A percentile compares a stretch with the other conserved stretches of the same genome.
Evolutionary conservation across 2,329 filamentous ascomycete species (phyloP).

Genomic region (Stemphylium lycopersici): DNA sequence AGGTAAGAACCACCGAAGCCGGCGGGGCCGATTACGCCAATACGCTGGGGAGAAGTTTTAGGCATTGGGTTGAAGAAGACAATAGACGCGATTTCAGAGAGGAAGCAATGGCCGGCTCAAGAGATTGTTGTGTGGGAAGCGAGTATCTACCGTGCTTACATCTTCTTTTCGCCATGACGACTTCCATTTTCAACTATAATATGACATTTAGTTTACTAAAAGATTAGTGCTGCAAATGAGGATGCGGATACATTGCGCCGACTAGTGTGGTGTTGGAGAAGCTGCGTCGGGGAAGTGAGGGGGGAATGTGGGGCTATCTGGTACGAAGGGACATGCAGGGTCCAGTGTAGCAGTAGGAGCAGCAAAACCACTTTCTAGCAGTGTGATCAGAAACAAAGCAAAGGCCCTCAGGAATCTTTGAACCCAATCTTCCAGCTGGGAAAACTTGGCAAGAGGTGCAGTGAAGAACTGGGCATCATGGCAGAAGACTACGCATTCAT

Average conservation of each 20-base stretch:
- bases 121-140: background rate
- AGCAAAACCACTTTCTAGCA: too few species aligned
- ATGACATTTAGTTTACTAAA: background rate
- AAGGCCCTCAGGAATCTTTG: too few species aligned
- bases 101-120: too few species aligned
- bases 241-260: background rate
- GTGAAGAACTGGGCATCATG: constrained; percentile 17
- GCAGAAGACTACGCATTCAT: constrained; percentile 41
- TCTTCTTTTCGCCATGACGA: background rate
- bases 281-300: constrained; percentile 27
- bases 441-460: background rate
- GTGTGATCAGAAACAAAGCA: too few species aligned
- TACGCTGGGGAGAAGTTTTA: constrained; percentile 13
- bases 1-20: constrained; percentile 46
- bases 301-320: constrained; percentile 38
- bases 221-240: background rate
- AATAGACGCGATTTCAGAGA: background rate
- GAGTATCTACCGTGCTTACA: too few species aligned
- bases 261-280: constrained; percentile 23
- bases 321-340: constrained; percentile 3
- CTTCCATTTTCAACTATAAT: background rate
- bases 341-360: too few species aligned
- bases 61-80: background rate
- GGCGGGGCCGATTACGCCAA: constrained; percentile 44
- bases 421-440: too few species aligned